Conservation (phyloP, 1,284 basidiomycete genomes). For the Paramarasmius palmivorus region DNA sequence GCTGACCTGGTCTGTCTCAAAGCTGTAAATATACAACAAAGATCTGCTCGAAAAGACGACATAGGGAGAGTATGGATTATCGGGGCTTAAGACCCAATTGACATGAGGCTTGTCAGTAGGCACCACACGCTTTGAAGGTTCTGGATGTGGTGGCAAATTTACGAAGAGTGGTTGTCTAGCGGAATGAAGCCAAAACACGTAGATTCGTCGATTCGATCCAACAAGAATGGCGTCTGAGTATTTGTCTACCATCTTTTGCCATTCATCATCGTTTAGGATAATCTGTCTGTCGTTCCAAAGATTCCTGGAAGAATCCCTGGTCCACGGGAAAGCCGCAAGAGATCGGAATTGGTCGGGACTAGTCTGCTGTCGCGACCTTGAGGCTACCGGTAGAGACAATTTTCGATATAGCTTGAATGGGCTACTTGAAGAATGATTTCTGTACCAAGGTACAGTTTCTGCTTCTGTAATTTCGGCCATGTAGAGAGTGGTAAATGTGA, state of each 20-base stretch:
- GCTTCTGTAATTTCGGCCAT: background rate
- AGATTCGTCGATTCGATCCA: slow-evolving; percentile 39
- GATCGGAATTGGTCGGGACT: slow-evolving; percentile 3
- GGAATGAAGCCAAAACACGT: slow-evolving; percentile 39
- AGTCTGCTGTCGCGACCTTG: background rate
- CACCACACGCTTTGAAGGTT: background rate
- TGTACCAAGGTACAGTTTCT: slow-evolving; percentile 39
- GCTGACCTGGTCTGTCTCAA: slow-evolving; percentile 36
- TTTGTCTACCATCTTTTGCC: slow-evolving; percentile 44
- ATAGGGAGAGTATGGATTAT: slow-evolving; percentile 49
- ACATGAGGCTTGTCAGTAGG: slow-evolving; percentile 30
- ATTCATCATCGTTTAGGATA: slow-evolving; percentile 34
- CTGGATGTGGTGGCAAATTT: slow-evolving; percentile 27
- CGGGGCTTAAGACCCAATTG: slow-evolving; percentile 58
- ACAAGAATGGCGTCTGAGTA: slow-evolving; percentile 53
- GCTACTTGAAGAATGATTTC: slow-evolving; percentile 27
- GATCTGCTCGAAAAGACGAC: slow-evolving; percentile 53
- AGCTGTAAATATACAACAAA: slow-evolving; percentile 54
- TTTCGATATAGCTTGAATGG: slow-evolving; percentile 38
- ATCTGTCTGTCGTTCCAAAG: slow-evolving; percentile 48
- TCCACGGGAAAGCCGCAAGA: slow-evolving; percentile 62
- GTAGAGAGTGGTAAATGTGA: background rate
- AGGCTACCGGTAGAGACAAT: slow-evolving; percentile 32
- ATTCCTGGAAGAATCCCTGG: slow-evolving; percentile 38
- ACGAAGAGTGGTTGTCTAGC: slow-evolving; percentile 35